Base-by-base conservation (phyloP, 2,329 filamentous ascomycete species). In the Daldinia sp. region DNA sequence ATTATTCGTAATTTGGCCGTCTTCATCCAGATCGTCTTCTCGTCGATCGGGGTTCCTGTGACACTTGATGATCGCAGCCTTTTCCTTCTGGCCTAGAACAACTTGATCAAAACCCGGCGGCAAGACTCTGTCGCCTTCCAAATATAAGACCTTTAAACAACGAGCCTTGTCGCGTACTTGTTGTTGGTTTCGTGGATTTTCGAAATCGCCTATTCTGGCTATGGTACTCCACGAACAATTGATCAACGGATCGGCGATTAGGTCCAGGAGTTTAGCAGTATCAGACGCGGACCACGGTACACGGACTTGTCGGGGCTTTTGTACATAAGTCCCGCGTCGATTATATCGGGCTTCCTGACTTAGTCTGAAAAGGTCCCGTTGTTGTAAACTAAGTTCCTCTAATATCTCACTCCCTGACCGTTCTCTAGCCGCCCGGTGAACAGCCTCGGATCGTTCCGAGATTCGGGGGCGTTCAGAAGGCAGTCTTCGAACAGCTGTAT, bases 131-230 rank as follows among this genome's bases (percentile, higher is more conserved):
- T 88, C 85, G 2, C 78, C 75, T 57, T 81, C 81, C 15, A 89
- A 78, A 51, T 85, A 81, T 35, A 85, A 82, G 39, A 86, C 84
- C 78, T 89, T 89, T 61, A 87, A 70, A 63, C 87, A 83, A 56
- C 87, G 83, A n/a, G 87, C 87, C 77, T 85, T 86, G 80, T 89
- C 87, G 6, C 87, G 85, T 63, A 86, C 81, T 4, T 85, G 84
- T 75, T 88, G 86, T 78, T 88, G 86, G 72, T 84, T 82, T 56
- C 86, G 84, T 1, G 74, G 74, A 15, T 77, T 70, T 48, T 85
- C 79, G 60, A 87, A 87, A 0, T 73, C 72, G 30, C 80, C 76
- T 4, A 73, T 44, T 50, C 73, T 74, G 58, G 79, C 78, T 56
- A 84, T 83, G 4, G 63, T 63, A 48, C 77, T 78, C 82, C 82